Evolutionary conservation across 2,329 filamentous ascomycete species (phyloP).

Genomic region (Colletotrichum sp.): DNA sequence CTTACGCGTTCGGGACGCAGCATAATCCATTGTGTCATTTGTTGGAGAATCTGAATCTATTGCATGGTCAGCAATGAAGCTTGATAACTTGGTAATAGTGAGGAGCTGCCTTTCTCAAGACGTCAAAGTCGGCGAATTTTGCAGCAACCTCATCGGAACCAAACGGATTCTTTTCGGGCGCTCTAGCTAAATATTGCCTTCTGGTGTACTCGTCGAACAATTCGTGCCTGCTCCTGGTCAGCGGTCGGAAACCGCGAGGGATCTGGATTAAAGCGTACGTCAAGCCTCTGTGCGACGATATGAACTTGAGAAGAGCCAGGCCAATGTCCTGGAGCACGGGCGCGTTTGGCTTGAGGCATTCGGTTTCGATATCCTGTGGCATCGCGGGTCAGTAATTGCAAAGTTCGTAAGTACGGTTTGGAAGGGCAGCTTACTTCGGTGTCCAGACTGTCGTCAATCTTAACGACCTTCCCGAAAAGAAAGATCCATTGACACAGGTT

Average conservation of each 20-base stretch:
- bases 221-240: constrained; percentile 59
- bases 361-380: constrained; percentile 80
- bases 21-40: constrained; percentile 89
- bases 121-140: constrained; percentile 81
- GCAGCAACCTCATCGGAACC: constrained; percentile 75
- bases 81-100: neutral
- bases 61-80: neutral
- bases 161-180: constrained; percentile 82
- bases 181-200: constrained; percentile 85
- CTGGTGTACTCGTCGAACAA: constrained; percentile 94
- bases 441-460: constrained; percentile 86
- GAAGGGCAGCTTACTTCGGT: constrained; percentile 72
- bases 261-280: constrained; percentile 63
- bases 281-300: constrained; percentile 91
- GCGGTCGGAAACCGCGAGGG: neutral
- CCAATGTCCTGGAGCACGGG: constrained; percentile 80
- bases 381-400: neutral
- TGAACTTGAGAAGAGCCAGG: constrained; percentile 85
- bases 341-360: constrained; percentile 83
- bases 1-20: constrained; percentile 86
- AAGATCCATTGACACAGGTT: constrained; percentile 93
- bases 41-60: constrained; percentile 79
- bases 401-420: neutral
- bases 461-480: constrained; percentile 86
- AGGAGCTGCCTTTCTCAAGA: constrained; percentile 72